A percentile compares a stretch with the other conserved stretches of the same genome.
Evolutionary conservation across 1,284 basidiomycete species (phyloP).

Genomic region (Coniferiporia weirii): DNA sequence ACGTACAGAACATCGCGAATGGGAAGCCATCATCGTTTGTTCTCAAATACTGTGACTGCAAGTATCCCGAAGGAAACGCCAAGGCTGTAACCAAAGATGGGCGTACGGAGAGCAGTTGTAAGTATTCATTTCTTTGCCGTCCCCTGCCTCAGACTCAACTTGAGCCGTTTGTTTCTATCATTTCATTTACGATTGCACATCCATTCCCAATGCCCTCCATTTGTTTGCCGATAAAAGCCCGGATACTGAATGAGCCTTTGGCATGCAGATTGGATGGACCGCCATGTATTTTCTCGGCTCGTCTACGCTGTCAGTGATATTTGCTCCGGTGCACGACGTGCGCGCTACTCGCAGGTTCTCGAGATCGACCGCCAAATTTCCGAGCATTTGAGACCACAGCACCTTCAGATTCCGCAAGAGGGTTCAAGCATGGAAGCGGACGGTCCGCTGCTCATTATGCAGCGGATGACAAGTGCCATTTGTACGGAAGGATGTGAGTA

Average conservation of each 20-base stretch:
- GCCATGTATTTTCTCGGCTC: constrained; percentile 5
- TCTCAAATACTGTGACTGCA: constrained; percentile 16
- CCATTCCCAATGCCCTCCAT: neutral
- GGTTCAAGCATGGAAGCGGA: constrained; percentile 15
- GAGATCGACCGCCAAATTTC: constrained; percentile 17
- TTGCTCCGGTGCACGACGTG: constrained; percentile 9
- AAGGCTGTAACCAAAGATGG: constrained; percentile 10
- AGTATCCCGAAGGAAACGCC: constrained; percentile 15
- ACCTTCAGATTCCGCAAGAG: constrained; percentile 16
- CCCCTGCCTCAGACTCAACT: neutral
- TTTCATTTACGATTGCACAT: neutral
- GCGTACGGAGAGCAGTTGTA: constrained; percentile 9
- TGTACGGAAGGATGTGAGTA: constrained; percentile 16
- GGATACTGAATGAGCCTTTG: neutral
- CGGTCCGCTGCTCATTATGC: constrained; percentile 17
- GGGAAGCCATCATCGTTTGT: constrained; percentile 18
- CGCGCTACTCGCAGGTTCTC: constrained; percentile 15
- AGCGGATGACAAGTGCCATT: constrained; percentile 13
- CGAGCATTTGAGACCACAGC: constrained; percentile 4
- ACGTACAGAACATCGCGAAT: constrained; percentile 16
- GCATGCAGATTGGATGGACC: constrained; percentile 14
- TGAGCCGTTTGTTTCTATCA: neutral
- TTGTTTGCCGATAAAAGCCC: neutral
- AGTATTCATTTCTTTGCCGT: neutral
- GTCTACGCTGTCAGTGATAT: constrained; percentile 13